A percentile compares a stretch with the other conserved stretches of the same genome.
These are phyloP conservation scores for Dactylellina cionopaga DNA, from an alignment of 2,329 filamentous ascomycete species.

Conservation along the genomic window DNA sequence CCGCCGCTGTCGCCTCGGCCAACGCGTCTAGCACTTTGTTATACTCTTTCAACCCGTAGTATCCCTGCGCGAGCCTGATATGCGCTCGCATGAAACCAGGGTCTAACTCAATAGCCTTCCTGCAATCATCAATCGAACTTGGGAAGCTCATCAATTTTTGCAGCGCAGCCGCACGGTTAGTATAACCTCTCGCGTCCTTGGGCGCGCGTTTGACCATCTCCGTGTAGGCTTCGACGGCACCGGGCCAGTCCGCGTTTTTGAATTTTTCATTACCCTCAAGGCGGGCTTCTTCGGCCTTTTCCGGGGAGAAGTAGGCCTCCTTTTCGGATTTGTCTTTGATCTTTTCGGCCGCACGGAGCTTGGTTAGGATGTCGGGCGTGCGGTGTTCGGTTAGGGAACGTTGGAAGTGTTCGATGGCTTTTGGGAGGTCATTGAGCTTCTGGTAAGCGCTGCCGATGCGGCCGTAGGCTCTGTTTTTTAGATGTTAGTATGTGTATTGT, in stretches of 20 bases:
- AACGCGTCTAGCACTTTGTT: slow-evolving; percentile 92
- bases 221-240: slow-evolving; percentile 88
- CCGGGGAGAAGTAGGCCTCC: slow-evolving; percentile 85
- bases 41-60: slow-evolving; percentile 98
- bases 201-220: slow-evolving; percentile 98
- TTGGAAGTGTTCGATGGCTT: slow-evolving; percentile 89
- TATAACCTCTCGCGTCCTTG: slow-evolving; percentile 91
- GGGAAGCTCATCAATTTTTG: slow-evolving; percentile 98
- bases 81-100: slow-evolving; percentile 94
- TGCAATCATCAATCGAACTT: slow-evolving; percentile 89
- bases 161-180: slow-evolving; percentile 94
- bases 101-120: slow-evolving; percentile 89
- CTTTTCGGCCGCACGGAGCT: slow-evolving; percentile 91
- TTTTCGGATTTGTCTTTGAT: slow-evolving; percentile 79
- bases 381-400: slow-evolving; percentile 95
- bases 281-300: slow-evolving; percentile 92
- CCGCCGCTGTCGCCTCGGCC: slow-evolving; percentile 79
- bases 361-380: slow-evolving; percentile 89
- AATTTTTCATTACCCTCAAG: slow-evolving; percentile 96
- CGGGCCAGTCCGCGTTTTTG: slow-evolving; percentile 95
- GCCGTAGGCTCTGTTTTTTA: slow-evolving; percentile 72
- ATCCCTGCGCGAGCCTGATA: slow-evolving; percentile 93
- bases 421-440: slow-evolving; percentile 80
- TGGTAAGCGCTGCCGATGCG: slow-evolving; percentile 95
- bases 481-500: slow-evolving; percentile 58